Conservation (phyloP, 306 rosid genomes). For the Crotalaria pallida region DNA sequence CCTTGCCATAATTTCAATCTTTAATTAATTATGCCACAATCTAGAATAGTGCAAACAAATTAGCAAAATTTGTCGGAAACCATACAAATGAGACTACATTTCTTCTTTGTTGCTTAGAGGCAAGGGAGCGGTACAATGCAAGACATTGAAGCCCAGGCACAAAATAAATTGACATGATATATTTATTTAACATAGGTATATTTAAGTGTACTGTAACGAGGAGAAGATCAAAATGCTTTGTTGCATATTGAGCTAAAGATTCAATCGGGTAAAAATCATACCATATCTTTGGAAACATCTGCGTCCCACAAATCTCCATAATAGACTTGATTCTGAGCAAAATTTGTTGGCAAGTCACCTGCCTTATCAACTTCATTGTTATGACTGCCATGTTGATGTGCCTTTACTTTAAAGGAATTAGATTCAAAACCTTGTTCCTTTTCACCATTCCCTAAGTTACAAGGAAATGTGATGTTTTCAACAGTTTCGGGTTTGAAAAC, state of each 20-base stretch:
- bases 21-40: neutral
- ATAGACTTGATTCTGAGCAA: conserved; percentile 26
- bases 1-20: neutral
- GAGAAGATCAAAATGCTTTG: no score
- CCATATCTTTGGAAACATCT: conserved; percentile 32
- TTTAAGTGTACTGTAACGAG: no score
- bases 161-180: neutral
- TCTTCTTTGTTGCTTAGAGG: neutral
- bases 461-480: no score
- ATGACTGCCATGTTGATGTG: no score
- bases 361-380: no score
- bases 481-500: no score
- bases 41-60: neutral
- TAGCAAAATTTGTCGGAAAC: neutral
- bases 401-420: no score
- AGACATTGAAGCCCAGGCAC: neutral
- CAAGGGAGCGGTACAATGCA: neutral
- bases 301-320: conserved; percentile 19
- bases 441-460: no score
- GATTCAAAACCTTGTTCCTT: no score
- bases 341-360: conserved; percentile 1
- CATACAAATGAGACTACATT: neutral
- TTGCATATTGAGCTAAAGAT: neutral
- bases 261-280: conserved; percentile 16
- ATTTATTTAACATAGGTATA: no score